Percentiles rank a stretch among this genome's conserved stretches.
Evolutionary conservation across 805 yeast genomes (phyloP).

Genomic region (Blastobotrys peoriensis): DNA sequence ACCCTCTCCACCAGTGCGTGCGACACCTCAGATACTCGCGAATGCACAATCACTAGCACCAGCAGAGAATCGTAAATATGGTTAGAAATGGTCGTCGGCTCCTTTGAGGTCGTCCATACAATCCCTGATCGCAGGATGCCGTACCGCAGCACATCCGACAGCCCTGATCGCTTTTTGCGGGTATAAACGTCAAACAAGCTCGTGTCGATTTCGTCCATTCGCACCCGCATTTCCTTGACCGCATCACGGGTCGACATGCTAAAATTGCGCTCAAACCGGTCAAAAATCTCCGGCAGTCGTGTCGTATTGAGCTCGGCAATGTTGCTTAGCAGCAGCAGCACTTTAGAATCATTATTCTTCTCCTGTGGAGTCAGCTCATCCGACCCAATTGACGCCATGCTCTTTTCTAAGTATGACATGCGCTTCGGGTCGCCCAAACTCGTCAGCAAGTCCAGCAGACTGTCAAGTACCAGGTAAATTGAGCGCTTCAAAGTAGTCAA

Average conservation of each 20-base stretch:
- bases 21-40: slow-evolving; percentile 45
- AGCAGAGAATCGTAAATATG: slow-evolving; percentile 46
- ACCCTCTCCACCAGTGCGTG: slow-evolving; percentile 41
- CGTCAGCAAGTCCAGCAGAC: slow-evolving; percentile 26
- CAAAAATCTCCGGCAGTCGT: slow-evolving; percentile 45
- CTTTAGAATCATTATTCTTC: slow-evolving; percentile 44
- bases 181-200: slow-evolving; percentile 51
- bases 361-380: slow-evolving; percentile 36
- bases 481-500: slow-evolving; percentile 34
- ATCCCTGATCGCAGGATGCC: slow-evolving; percentile 33
- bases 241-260: slow-evolving; percentile 40
- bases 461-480: slow-evolving; percentile 29
- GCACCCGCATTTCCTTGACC: slow-evolving; percentile 39
- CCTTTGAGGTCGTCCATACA: slow-evolving; percentile 34
- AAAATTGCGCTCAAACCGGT: slow-evolving; percentile 46
- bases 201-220: slow-evolving; percentile 44
- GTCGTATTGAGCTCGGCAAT: slow-evolving; percentile 41
- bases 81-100: slow-evolving; percentile 29
- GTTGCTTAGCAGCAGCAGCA: slow-evolving; percentile 50
- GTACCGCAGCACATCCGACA: slow-evolving; percentile 36
- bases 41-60: slow-evolving; percentile 45
- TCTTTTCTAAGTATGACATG: slow-evolving; percentile 4
- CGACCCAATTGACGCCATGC: slow-evolving; percentile 25
- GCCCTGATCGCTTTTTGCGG: slow-evolving; percentile 39
- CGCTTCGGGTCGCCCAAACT: slow-evolving; percentile 13